Base-by-base conservation (phyloP, 306 rosid genomes). In the Lathyrus tuberosus region DNA sequence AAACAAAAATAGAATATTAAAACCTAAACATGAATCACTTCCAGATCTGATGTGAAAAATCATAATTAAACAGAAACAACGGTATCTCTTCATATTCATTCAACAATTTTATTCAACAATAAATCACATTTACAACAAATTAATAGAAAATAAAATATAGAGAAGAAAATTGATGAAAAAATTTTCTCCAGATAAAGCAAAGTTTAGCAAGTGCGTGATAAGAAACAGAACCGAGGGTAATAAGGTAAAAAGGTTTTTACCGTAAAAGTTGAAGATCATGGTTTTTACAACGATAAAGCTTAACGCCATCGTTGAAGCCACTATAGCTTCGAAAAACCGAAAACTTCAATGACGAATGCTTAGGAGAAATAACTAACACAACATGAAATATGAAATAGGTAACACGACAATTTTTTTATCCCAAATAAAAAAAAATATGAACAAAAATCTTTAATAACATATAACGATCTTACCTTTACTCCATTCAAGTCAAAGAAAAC, bases 221-320 rank as follows among this genome's bases (percentile, higher is more conserved):
- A 9, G 0, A 3, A 3, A 18, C 2, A 13, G 2, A 28, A 16
- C 26, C 3, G 1, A 3, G 16, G n/a, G 22, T 0, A 4, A 10
- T 7, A 38, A 4, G 42, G 46, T 69, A 49, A 63, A 14, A 10
- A 70, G 24, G 24, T 11, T 30, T 11, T 30, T 62, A 76, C 98
- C 97, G 62, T 44, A 90, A 85, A 47, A 90, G 84, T 74, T 81
- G 89, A 79, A 94, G 97, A 70, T 94, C 98, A 52, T 90, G 74
- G 44, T 90, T 95, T 76, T 56, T 86, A 22, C 86, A 95, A 16
- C 2, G 13, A 71, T 30, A 65, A 88, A 91, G 1, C 83, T 86
- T 63, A 94, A 49, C 0, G 87, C 82, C 64, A 94, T 92, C 33
- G 84, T 67, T 14, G 88, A 83, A 74, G 86, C 96, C 78, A 76